phyloP scores from a whole-genome alignment of 345 rosid species.

The Viola odorata region DNA sequence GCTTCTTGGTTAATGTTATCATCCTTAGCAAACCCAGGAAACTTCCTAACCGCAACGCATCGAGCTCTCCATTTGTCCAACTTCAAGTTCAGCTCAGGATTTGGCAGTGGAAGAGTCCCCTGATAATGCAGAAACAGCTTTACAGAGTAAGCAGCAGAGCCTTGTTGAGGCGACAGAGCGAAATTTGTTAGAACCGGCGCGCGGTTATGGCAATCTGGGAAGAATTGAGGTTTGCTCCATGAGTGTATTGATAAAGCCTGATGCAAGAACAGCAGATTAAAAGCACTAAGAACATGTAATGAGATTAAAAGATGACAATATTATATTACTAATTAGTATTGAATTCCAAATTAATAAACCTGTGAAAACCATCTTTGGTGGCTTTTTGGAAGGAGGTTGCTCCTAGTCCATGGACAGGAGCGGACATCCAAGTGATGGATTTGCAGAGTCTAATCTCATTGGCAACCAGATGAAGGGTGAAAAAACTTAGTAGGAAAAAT shows the following conservation, averaged over 20 bases:
- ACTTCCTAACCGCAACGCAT: conserved; percentile 35
- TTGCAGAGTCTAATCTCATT: conserved; percentile 36
- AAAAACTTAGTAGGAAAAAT: not conserved
- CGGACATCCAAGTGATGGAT: conserved; percentile 34
- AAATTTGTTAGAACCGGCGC: conserved; percentile 41
- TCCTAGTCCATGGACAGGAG: conserved; percentile 31
- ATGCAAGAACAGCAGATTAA: not conserved
- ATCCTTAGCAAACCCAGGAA: conserved; percentile 39
- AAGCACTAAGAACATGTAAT: not conserved
- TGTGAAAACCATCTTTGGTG: conserved; percentile 46
- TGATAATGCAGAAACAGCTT: conserved; percentile 17
- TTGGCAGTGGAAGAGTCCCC: conserved; percentile 28
- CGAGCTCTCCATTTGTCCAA: conserved; percentile 31
- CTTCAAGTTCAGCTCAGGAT: conserved; percentile 32
- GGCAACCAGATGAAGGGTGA: conserved; percentile 11
- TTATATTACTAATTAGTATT: too few relatives aligned
- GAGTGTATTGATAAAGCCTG: conserved; percentile 47
- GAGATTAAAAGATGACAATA: too few relatives aligned
- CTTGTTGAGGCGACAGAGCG: conserved; percentile 2
- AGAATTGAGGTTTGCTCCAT: conserved; percentile 35
- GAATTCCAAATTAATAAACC: conserved; percentile 16
- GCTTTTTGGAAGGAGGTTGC: conserved; percentile 29
- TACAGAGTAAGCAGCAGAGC: conserved; percentile 6
- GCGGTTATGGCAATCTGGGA: conserved; percentile 26
- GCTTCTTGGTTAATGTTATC: conserved; percentile 26